These are phyloP conservation scores for Colletotrichum sp. DNA, from an alignment of 2,329 filamentous ascomycete genomes.

Conservation along the genomic window DNA sequence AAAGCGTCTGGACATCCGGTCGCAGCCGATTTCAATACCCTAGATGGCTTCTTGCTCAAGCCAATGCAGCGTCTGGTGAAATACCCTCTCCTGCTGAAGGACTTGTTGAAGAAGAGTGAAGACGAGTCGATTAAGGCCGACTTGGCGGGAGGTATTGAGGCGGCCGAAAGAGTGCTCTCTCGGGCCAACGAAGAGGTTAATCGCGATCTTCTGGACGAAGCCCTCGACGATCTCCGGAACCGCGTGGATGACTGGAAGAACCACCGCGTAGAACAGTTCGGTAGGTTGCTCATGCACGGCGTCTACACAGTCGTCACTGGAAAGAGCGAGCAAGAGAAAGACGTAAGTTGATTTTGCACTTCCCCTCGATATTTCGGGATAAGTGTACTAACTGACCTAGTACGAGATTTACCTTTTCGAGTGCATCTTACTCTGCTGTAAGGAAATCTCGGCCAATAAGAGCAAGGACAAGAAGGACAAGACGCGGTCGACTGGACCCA, in stretches of 20 bases:
- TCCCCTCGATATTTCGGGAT: background rate
- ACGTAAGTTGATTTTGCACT: constrained; percentile 59
- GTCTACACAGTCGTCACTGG: constrained; percentile 91
- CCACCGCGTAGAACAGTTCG: constrained; percentile 89
- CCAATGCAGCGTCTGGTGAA: constrained; percentile 96
- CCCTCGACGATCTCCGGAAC: constrained; percentile 78
- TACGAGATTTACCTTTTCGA: constrained; percentile 99
- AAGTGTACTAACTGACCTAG: constrained; percentile 47
- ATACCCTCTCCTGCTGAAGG: constrained; percentile 90
- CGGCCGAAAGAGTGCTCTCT: constrained; percentile 80
- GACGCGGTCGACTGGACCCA: constrained; percentile 60
- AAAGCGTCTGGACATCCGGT: constrained; percentile 77
- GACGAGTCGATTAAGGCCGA: constrained; percentile 75
- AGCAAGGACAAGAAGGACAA: constrained; percentile 77
- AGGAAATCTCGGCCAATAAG: constrained; percentile 89
- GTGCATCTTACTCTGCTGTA: constrained; percentile 94
- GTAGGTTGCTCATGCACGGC: constrained; percentile 85
- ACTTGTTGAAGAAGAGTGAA: constrained; percentile 85
- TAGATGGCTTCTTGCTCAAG: constrained; percentile 93
- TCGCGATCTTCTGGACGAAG: constrained; percentile 82
- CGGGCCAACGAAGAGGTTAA: constrained; percentile 92
- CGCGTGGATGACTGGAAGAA: constrained; percentile 98
- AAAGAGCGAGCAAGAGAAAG: constrained; percentile 89
- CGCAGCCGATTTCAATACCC: constrained; percentile 83
- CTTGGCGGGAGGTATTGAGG: constrained; percentile 77